Percentiles rank a stretch among this genome's conserved stretches.
Conservation (phyloP, 108 stramenopile genomes). For the Poteriospumella lacustris region DNA sequence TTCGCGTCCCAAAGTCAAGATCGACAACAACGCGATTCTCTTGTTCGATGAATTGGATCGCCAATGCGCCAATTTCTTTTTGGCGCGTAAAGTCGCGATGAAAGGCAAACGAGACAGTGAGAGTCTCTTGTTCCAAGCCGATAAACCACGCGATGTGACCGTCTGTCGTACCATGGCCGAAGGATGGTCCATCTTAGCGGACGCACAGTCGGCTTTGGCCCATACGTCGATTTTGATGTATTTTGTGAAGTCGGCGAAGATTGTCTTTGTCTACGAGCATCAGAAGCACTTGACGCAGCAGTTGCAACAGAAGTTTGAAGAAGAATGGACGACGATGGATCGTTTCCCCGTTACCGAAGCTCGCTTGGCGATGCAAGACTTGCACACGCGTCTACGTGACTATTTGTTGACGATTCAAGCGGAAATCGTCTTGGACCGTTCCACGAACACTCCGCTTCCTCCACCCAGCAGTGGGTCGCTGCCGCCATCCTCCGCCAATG, state of each 20-base stretch:
- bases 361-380: not conserved
- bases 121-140: not conserved
- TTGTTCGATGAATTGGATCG: constrained; percentile 3
- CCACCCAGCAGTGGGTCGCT: too few relatives aligned
- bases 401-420: not conserved
- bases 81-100: constrained; percentile 9
- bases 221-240: constrained; percentile 13
- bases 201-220: constrained; percentile 4
- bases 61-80: constrained; percentile 10
- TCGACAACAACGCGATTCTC: not conserved
- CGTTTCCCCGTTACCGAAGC: constrained; percentile 10
- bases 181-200: not conserved
- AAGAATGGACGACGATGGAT: not conserved
- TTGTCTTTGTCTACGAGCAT: not conserved
- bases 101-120: not conserved
- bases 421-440: not conserved
- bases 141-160: not conserved
- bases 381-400: not conserved
- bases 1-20: not conserved
- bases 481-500: too few relatives aligned
- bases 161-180: not conserved
- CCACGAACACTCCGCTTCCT: too few relatives aligned
- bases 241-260: not conserved
- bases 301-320: constrained; percentile 10
- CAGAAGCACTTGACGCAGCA: not conserved